Base-by-base conservation (phyloP, 2,329 filamentous ascomycete genomes). In the Hawksworthiomyces lignivorus region DNA sequence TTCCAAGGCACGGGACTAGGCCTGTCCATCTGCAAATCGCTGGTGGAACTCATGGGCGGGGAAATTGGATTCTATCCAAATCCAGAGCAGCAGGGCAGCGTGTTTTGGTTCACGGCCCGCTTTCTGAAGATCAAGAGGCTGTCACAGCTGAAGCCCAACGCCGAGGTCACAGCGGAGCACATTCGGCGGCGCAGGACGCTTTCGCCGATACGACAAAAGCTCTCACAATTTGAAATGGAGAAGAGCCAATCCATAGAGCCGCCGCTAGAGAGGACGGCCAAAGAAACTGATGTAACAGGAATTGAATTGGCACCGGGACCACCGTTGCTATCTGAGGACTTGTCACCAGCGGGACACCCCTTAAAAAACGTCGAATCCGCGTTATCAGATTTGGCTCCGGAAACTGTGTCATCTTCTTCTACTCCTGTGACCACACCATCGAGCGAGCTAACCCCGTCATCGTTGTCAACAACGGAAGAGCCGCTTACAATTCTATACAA, bases 11-110 rank as follows among this genome's bases (percentile, higher is more conserved):
- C 90, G 7, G 90, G 90, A 52, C 75, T 97, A 11, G 90, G 90
- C 51, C 67, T 97, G 20, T 96, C 90, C 10, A 97, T 97, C 57
- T 96, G 89, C 26, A 92, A 94, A 67, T 80, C 88, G 52, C 74
- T 97, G 24, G 89, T 96, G 40, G 94, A 90, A 52, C 73, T 97
- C 45, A 96, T 97, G 90, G 86, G 89, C 48, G 90, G 90, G 61
- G 85, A 89, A 58, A 84, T 97, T 44, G 95, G 89, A 87, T 90
- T 96, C 28, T 86, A 87, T 56, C 45, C 70, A 65, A 95, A 88
- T 50, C 80, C 88, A 55, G 89, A 87, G 55, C 87, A 87, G 48
- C 82, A 86, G 56, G 90, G 90, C 52, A 96, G 89, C 67, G 84
- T 83, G 26, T 97, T 97, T 72, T 92, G 87, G 71, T 97, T 97